Evolutionary conservation across 2,329 filamentous ascomycete species (phyloP), one percentile per base, ranked within the genome.

Genomic region (Raffaelea deltoideospora): DNA sequence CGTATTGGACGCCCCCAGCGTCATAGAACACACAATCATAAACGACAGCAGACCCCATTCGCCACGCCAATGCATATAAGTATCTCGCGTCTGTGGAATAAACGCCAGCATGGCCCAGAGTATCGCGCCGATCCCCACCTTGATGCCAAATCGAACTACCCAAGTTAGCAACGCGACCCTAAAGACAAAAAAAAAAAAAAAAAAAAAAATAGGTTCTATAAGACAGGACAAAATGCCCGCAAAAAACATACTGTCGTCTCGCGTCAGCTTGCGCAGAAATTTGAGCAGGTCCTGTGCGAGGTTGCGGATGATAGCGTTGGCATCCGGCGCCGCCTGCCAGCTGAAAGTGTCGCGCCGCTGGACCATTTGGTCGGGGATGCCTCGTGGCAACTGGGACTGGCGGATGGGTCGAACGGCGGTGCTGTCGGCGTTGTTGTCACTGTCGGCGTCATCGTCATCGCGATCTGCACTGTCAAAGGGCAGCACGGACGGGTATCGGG

Each of bases 1-100:
- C 2, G 88, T 94, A 55, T 96, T 98, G 19, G 86, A 84, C 8
- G 90, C 86, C 21, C 90, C 90, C 18, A 95, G 88, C 0, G 88
- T 98, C 86, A 95, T 96, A 27, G 83, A 86, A 53, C 87, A 93
- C 19, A 98, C 90, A 51, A 96, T 76, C 88, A 96, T 96, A 62
- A 94, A 96, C 0, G 86, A 94, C 38, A 98, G 57, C 3, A 98
- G 66, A 18, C 90, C 90, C 90, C 90, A 98, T 65, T 98, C 90
- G 22, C 88, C 88, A 53, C 88, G 70, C 85, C 87, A 96, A 49
- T 79, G 79, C 36, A 76, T 69, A 53, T 95, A 98, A 17, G 80
- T 68, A 0, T 82, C 81, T 36, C 86, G 67, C 3, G 86, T 93
- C 9, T 69, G 61, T 1, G 76, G 71, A 24, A 95, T 69, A 50